Percentiles rank a stretch among this genome's conserved stretches.
Conservation (phyloP, 768 basidiomycete species). For the Amanita subjunquillea region DNA sequence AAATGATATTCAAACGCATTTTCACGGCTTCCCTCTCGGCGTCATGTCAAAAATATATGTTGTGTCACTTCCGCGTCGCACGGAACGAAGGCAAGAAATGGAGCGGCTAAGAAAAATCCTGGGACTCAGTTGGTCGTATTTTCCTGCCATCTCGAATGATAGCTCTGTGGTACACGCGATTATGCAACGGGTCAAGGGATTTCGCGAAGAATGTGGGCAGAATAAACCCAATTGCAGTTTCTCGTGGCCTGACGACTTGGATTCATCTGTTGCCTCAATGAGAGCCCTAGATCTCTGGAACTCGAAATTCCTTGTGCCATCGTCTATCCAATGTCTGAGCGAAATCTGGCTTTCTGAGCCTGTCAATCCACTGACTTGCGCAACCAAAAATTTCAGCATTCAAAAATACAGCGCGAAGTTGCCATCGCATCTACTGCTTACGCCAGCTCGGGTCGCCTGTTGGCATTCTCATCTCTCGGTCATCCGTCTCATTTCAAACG, state of each 20-base stretch:
- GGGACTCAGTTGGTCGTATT: conserved; percentile 40
- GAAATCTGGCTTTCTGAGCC: not conserved
- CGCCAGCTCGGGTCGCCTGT: conserved; percentile 53
- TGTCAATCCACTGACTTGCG: conserved; percentile 25
- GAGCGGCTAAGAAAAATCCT: conserved; percentile 37
- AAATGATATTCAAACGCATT: not conserved
- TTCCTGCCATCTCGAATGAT: conserved; percentile 35
- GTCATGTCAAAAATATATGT: conserved; percentile 39
- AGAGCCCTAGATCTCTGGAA: conserved; percentile 17
- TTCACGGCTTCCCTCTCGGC: conserved; percentile 17
- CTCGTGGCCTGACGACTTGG: conserved; percentile 28
- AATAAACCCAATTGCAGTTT: conserved; percentile 4
- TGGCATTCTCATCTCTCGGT: conserved; percentile 59
- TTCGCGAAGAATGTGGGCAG: conserved; percentile 16
- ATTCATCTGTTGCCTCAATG: conserved; percentile 15
- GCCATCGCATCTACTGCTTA: conserved; percentile 41
- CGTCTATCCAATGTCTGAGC: conserved; percentile 1
- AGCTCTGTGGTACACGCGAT: conserved; percentile 29
- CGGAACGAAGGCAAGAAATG: conserved; percentile 50
- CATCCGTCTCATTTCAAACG: conserved; percentile 33
- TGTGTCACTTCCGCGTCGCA: conserved; percentile 46
- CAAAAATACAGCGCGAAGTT: conserved; percentile 22
- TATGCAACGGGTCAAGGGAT: conserved; percentile 27
- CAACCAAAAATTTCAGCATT: conserved; percentile 28
- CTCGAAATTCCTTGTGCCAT: conserved; percentile 10